Base-by-base conservation (phyloP, 1,284 basidiomycete genomes). In the Cerrena zonata region DNA sequence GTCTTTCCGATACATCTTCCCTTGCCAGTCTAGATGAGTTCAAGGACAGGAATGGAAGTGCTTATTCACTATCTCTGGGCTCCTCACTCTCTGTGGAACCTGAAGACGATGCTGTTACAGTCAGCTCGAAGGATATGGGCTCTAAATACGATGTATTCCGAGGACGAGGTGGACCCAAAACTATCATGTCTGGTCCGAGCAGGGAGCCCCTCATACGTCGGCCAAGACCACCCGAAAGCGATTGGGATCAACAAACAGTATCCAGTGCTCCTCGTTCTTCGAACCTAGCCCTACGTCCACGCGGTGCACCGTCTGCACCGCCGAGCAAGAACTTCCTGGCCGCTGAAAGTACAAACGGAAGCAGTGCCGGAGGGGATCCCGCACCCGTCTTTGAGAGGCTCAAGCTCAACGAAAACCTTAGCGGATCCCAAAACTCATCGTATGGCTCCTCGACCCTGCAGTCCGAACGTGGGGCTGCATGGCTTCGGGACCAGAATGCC, bases 1-100 rank as follows among this genome's bases (percentile, higher is more conserved):
- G 86, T 65, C 73, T 94, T 51, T 92, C 89, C 13, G 92, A 94
- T 60, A 89, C 90, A 1, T 84, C 81, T 5, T 92, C 89, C 11
- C 72, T 93, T 12, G 79, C 78, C 39, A 89, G 86, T 59, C 61
- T 84, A 58, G 88, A 89, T 22, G 89, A 89, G 54, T 86, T 83
- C 68, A 74, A 68, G 58, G 73, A 72, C 45, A 70, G 76, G 49
- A 86, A 82, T 57, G 74, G 71, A 48, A 86, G 82, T 57, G 76
- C 79, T 45, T 69, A 72, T 36, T 82, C 80, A 2, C 74, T 86
- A 54, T 76, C 78, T 1, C 72, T 80, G 23, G 63, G 63, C 7
- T 54, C 71, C 3, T 67, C 48, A 11, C 44, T 66, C 5, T 65
- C 67, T 13, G 26, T 18, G n/a, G 41, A 36, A 57, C 69, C 39